Conservation (phyloP, 2,329 filamentous ascomycete species). For the Fusarium stilboides region DNA sequence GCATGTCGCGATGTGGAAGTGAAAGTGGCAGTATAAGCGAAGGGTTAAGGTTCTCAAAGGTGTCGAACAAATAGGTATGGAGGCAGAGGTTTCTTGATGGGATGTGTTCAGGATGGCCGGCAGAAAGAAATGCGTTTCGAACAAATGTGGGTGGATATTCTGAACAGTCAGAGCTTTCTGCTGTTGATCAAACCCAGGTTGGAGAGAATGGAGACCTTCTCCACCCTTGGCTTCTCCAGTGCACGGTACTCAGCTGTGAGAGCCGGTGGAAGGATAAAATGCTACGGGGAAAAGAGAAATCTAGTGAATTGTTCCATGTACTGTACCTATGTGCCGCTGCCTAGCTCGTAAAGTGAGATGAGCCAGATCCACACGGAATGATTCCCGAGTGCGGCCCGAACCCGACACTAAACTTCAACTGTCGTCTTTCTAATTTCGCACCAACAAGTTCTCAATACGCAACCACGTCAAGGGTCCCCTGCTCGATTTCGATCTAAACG, state of each 20-base stretch:
- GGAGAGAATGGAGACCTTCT: too few relatives aligned
- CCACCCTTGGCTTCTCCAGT: too few relatives aligned
- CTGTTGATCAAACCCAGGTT: not conserved
- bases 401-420: too few relatives aligned
- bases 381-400: not conserved
- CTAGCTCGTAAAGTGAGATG: not conserved
- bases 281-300: not conserved
- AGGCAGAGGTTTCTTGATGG: not conserved
- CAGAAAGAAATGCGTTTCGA: not conserved
- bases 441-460: not conserved
- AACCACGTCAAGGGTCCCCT: not conserved
- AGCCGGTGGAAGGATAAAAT: too few relatives aligned
- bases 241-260: too few relatives aligned
- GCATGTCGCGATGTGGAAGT: constrained; percentile 24
- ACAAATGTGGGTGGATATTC: not conserved
- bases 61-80: not conserved
- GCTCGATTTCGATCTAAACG: not conserved
- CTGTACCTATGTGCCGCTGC: not conserved
- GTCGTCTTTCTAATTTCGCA: not conserved
- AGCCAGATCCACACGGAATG: not conserved
- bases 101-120: not conserved
- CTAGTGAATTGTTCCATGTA: not conserved
- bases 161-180: not conserved
- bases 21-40: not conserved
- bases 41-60: not conserved